A percentile compares a stretch with the other conserved stretches of the same genome.
These are phyloP conservation scores for Seiridium unicorne DNA, from an alignment of 2,329 filamentous ascomycete species.

Conservation along the genomic window DNA sequence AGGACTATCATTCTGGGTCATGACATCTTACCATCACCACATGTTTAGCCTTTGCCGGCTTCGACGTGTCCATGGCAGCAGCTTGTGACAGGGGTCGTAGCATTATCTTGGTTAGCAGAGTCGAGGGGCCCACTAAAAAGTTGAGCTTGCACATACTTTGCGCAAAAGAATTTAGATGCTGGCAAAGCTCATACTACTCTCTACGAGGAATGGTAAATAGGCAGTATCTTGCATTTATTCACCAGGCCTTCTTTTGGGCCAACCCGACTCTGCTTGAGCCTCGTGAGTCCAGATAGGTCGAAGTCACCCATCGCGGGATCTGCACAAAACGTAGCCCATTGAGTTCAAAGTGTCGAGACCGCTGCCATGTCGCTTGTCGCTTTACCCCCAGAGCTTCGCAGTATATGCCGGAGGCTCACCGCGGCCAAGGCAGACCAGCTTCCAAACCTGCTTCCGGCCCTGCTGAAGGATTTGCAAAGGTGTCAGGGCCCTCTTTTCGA, in stretches of 20 bases:
- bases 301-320: neutral
- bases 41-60: no score
- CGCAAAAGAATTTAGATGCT: neutral
- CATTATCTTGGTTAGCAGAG: neutral
- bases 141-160: neutral
- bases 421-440: constrained; percentile 72
- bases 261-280: no score
- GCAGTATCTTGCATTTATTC: no score
- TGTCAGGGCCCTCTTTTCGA: constrained; percentile 63
- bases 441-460: constrained; percentile 67
- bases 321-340: neutral
- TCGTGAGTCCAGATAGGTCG: neutral
- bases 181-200: neutral
- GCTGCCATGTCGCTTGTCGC: constrained; percentile 31
- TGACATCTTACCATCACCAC: no score
- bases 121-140: constrained; percentile 10
- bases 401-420: constrained; percentile 68
- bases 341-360: no score
- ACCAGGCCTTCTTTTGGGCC: no score
- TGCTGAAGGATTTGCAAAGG: constrained; percentile 59
- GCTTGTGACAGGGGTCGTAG: neutral
- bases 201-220: no score
- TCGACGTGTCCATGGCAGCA: no score
- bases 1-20: no score
- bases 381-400: constrained; percentile 57